Evolutionary conservation across 352 stramenopile species (phyloP), one percentile per base, ranked within the genome.

Genomic region (Pythium sp.): DNA sequence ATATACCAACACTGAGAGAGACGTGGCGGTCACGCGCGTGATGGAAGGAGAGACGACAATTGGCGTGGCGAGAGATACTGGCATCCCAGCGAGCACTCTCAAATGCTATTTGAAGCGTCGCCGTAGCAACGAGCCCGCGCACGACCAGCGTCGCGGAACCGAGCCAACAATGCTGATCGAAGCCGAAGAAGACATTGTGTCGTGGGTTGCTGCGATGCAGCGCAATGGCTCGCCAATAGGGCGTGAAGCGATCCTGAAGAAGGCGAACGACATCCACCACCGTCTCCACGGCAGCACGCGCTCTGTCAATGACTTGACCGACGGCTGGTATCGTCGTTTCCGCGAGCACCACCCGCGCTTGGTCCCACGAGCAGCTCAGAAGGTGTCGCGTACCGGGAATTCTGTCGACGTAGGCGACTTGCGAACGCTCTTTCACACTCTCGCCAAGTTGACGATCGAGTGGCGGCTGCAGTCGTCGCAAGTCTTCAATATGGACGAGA

Each of bases 401-500:
- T 38, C 12, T 30, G 59, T 57, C n/a, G 41, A 51, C 4, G n/a
- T 46, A 14, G 14, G 32, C 36, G 47, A 49, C 36, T 20, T 68
- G 24, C 62, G 62, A 51, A 11, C 7, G 26, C 9, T 68, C 24
- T 68, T 68, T 32, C 47, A 68, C 14, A 68, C 24, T 9, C 47
- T 68, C 26, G 56, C 49, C n/a, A 68, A 60, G 18, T 28, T 68
- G 22, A 32, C 38, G 22, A 68, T 51, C 26, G 46, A 49, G 38
- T 12, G 22, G 26, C 54, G 49, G 30, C 28, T 47, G 41, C 24
- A 68, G 28, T 28, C 22, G 46, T 61, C 43, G 51, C 15, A 68
- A 32, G 24, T 61, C 24, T 38, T 62, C 51, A 62, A 68, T 15
- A 51, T 68, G 22, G 38, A 68, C 20, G 46, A 68, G 51, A 61